Evolutionary conservation across 345 rosid species (phyloP), one percentile per base, ranked within the genome.

Genomic region (Limnanthes douglasii): DNA sequence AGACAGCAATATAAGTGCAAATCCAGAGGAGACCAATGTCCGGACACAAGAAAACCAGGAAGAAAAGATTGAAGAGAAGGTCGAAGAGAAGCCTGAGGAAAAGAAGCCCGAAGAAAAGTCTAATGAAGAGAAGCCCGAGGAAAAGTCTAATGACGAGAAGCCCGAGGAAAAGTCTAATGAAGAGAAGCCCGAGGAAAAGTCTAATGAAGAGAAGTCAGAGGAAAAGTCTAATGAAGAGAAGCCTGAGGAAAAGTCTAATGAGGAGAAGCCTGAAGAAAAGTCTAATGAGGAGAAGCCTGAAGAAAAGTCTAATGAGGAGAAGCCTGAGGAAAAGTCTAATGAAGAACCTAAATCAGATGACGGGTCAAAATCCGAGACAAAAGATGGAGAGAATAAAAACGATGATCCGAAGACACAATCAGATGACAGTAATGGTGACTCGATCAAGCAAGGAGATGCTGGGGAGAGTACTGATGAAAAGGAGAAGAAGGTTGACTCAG

Each of bases 111-210:
- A 18, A 37, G 58, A 51, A 36, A 48, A 37, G 9, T 36, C 37
- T 1, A 31, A 29, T 21, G 8, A n/a, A n/a, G n/a, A n/a, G n/a
- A n/a, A n/a, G n/a, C n/a, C n/a, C n/a, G n/a, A n/a, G n/a, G n/a
- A n/a, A n/a, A n/a, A n/a, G n/a, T n/a, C n/a, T n/a, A n/a, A n/a
- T n/a, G n/a, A n/a, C n/a, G n/a, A n/a, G n/a, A n/a, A n/a, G 43
- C 54, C 51, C 4, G 37, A 19, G 26, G 39, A 32, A 11, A 51
- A n/a, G n/a, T n/a, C n/a, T n/a, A n/a, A n/a, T n/a, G n/a, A 41
- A 50, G 71, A 65, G 32, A 51, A 39, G 23, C 53, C 55, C 18
- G 68, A 57, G 34, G 53, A 42, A 32, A 60, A 55, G 45, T 54
- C 26, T 24, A n/a, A n/a, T n/a, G n/a, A n/a, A n/a, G n/a, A n/a